Conservation (phyloP, 2,329 filamentous ascomycete genomes). For the Raffaelea arxii region DNA sequence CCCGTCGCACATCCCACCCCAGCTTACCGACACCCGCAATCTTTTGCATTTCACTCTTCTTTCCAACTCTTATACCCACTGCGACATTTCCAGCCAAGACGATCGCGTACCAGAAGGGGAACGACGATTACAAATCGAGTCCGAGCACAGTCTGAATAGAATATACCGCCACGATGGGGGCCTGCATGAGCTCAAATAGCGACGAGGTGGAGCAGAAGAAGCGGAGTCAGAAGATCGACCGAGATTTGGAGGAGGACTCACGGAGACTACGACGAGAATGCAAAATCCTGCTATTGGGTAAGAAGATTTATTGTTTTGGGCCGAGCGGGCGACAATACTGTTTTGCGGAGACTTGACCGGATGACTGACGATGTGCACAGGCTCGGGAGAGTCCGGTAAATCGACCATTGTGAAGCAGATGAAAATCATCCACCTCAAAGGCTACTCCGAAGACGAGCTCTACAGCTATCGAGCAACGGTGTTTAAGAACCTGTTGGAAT, state of each 20-base stretch:
- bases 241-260: slow-evolving; percentile 86
- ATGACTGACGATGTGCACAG: too few relatives aligned
- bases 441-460: slow-evolving; percentile 89
- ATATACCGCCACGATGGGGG: slow-evolving; percentile 55
- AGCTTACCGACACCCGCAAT: too few relatives aligned
- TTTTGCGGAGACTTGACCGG: too few relatives aligned
- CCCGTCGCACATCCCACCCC: too few relatives aligned
- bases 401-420: slow-evolving; percentile 99
- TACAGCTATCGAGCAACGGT: slow-evolving; percentile 91
- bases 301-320: too few relatives aligned
- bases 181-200: slow-evolving; percentile 80
- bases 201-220: slow-evolving; percentile 92
- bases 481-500: slow-evolving; percentile 97
- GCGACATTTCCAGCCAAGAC: neutral
- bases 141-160: too few relatives aligned
- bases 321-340: slow-evolving; percentile 10
- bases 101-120: neutral
- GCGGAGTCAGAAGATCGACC: slow-evolving; percentile 91
- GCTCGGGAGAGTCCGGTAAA: slow-evolving; percentile 96
- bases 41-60: too few relatives aligned
- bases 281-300: slow-evolving; percentile 95
- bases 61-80: too few relatives aligned
- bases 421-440: slow-evolving; percentile 99
- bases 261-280: slow-evolving; percentile 90
- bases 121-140: too few relatives aligned